These are phyloP conservation scores for Fragaria nilgerrensis DNA, from an alignment of 306 rosid genomes.

Conservation along the genomic window DNA sequence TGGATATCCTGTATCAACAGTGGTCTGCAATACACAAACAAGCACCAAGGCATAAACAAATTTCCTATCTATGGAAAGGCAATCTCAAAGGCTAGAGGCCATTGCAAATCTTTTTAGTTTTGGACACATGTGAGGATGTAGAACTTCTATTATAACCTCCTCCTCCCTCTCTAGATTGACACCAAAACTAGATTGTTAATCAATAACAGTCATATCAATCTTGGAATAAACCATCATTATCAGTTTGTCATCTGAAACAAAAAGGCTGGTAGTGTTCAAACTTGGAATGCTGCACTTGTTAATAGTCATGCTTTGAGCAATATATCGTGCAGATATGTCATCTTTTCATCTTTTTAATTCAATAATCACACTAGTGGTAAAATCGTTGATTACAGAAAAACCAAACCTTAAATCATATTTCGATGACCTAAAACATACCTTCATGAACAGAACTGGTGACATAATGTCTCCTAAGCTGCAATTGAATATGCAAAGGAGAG, in stretches of 20 bases:
- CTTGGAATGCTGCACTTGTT: background rate
- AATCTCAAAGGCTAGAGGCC: too few species aligned
- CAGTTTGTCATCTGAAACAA: background rate
- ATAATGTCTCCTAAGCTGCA: background rate
- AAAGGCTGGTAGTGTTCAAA: background rate
- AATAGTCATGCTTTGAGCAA: background rate
- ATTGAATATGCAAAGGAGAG: background rate
- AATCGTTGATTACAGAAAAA: background rate
- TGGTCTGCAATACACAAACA: too few species aligned
- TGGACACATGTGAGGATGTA: background rate
- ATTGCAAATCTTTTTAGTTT: too few species aligned
- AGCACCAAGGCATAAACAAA: too few species aligned
- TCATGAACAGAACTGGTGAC: background rate
- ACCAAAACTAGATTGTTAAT: background rate
- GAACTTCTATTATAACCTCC: background rate
- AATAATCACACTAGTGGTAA: background rate
- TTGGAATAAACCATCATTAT: background rate
- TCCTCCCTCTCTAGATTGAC: background rate
- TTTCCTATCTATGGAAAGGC: too few species aligned
- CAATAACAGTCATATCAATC: background rate
- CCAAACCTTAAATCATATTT: background rate
- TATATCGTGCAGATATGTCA: background rate
- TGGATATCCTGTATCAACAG: too few species aligned
- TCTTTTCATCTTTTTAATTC: background rate
- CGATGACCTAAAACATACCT: background rate